phyloP scores from a whole-genome alignment of 208 protist species.

The Trichomonas gallinae region DNA sequence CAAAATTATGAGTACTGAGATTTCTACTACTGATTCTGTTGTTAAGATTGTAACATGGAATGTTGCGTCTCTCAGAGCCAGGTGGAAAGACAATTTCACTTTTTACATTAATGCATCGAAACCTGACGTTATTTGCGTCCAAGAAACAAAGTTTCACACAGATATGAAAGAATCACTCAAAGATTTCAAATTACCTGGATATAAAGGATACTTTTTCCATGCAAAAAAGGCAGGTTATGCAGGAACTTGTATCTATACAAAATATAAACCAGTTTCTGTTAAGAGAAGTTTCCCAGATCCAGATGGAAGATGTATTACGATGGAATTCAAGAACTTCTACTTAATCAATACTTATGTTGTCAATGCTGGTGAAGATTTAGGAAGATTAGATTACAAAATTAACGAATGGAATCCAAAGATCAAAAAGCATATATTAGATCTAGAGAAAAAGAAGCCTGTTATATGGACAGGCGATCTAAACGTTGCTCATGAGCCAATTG shows the following conservation, averaged over 20 bases:
- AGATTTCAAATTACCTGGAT: background rate
- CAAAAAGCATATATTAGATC: background rate
- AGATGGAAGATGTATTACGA: slow-evolving; percentile 1
- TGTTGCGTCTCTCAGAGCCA: background rate
- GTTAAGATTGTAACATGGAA: background rate
- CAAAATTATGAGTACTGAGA: background rate
- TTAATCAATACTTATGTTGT: slow-evolving; percentile 21
- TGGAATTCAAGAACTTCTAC: slow-evolving; percentile 13
- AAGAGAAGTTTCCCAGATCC: background rate
- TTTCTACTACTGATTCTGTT: background rate
- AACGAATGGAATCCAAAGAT: background rate
- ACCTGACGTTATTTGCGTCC: background rate
- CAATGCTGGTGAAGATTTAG: background rate
- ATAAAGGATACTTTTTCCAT: background rate
- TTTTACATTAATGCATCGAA: background rate
- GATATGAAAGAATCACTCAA: background rate
- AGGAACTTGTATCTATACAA: background rate
- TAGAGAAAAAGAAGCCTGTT: background rate
- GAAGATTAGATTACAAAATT: background rate
- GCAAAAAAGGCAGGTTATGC: background rate
- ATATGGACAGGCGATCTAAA: slow-evolving; percentile 26
- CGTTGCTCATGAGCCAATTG: background rate
- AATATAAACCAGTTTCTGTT: background rate
- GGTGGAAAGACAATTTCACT: background rate
- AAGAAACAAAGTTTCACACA: background rate